Evolutionary conservation across 1,284 basidiomycete species (phyloP).

Genomic region (Puccinia coronata): DNA sequence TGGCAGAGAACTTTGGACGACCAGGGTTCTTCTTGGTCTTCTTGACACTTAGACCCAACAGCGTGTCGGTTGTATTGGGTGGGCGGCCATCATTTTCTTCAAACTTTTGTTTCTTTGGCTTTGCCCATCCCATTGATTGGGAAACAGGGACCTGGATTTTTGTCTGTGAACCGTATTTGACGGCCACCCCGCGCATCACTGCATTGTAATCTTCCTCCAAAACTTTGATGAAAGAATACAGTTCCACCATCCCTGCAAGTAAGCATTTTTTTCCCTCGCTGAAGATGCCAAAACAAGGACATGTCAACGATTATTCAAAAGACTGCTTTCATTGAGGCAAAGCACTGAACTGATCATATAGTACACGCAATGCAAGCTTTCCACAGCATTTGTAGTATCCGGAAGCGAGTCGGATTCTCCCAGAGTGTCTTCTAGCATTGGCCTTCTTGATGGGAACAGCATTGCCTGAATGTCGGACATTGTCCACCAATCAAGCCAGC

Average conservation of each 20-base stretch:
- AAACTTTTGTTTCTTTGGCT: background rate
- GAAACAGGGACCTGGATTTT: background rate
- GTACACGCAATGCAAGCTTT: background rate
- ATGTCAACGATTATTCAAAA: too few species aligned
- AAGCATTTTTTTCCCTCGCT: background rate
- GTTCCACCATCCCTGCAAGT: background rate
- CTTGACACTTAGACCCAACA: background rate
- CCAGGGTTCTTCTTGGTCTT: background rate
- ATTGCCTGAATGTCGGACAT: background rate
- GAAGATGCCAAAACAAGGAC: too few species aligned
- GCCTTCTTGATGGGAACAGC: background rate
- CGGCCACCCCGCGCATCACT: background rate
- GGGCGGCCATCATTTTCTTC: background rate
- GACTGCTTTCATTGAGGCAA: too few species aligned
- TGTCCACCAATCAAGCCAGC: constrained; percentile 33
- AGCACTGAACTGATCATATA: constrained; percentile 17
- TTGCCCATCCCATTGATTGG: background rate
- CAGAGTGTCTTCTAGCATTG: background rate
- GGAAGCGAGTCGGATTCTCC: background rate
- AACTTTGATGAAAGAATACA: background rate
- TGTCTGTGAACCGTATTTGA: background rate
- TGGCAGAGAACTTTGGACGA: background rate
- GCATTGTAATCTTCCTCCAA: background rate
- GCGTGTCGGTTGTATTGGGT: background rate
- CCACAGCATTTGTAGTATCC: constrained; percentile 9